phyloP scores from a whole-genome alignment of 257 asterid species.

The Solanum piurae region DNA sequence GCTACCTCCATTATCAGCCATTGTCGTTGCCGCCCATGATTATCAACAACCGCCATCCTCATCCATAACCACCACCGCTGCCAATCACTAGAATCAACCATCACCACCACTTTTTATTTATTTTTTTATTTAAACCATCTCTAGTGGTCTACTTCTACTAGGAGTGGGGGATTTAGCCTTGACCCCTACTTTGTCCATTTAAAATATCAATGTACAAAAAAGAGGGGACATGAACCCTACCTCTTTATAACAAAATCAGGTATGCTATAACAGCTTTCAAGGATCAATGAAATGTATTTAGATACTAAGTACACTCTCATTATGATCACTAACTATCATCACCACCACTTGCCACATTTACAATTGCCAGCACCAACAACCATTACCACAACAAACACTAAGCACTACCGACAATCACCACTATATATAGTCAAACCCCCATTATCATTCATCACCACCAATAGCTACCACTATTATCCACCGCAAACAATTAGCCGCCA shows the following conservation, averaged over 20 bases:
- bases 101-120: not conserved
- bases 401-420: not conserved
- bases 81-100: not conserved
- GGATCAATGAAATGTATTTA: not conserved
- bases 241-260: not conserved
- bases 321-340: not conserved
- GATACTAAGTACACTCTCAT: not conserved
- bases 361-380: not conserved
- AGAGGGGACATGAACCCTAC: not conserved
- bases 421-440: not conserved
- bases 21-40: not conserved
- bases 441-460: not conserved
- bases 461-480: not conserved
- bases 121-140: not conserved
- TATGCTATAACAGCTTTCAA: not conserved
- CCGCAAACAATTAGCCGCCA: not conserved
- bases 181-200: not conserved
- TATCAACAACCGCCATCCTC: not conserved
- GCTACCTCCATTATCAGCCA: not conserved
- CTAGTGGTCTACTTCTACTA: not conserved
- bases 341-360: not conserved
- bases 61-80: not conserved
- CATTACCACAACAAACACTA: not conserved
- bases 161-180: not conserved
- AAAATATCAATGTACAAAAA: not conserved